phyloP scores from a whole-genome alignment of 2,329 filamentous ascomycete genomes.

The Xylariaceae sp. region DNA sequence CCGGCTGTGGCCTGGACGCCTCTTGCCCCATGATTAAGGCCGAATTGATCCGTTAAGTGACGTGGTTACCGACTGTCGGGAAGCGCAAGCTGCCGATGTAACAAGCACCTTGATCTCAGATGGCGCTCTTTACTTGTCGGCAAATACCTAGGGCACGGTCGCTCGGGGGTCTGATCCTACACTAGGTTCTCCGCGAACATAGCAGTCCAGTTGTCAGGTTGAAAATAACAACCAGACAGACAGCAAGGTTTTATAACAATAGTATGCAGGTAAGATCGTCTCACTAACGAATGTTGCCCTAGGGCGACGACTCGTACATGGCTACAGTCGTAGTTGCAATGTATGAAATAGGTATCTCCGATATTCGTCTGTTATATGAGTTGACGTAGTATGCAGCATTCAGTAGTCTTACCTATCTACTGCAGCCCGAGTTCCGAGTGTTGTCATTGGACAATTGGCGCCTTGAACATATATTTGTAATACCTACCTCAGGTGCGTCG shows the following conservation, averaged over 20 bases:
- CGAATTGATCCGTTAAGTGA: too few species aligned
- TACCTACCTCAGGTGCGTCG: not conserved
- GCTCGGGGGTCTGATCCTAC: not conserved
- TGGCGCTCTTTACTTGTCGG: not conserved
- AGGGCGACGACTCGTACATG: not conserved
- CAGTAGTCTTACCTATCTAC: not conserved
- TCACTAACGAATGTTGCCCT: not conserved
- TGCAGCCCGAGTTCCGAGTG: not conserved
- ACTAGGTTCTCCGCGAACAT: not conserved
- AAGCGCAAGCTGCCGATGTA: not conserved
- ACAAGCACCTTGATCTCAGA: not conserved
- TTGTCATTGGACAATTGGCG: not conserved
- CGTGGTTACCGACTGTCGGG: not conserved
- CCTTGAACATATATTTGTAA: not conserved
- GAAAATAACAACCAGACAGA: not conserved
- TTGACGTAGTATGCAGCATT: not conserved
- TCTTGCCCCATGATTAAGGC: constrained; percentile 24
- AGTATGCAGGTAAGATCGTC: not conserved
- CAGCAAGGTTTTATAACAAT: not conserved
- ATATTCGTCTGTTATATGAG: not conserved
- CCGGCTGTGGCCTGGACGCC: constrained; percentile 22
- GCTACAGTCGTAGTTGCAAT: not conserved
- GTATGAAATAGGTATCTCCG: not conserved
- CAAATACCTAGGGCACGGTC: not conserved
- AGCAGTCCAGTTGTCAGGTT: not conserved